Base-by-base conservation (phyloP, 352 stramenopile genomes). In the Saprolegnia diclina region DNA sequence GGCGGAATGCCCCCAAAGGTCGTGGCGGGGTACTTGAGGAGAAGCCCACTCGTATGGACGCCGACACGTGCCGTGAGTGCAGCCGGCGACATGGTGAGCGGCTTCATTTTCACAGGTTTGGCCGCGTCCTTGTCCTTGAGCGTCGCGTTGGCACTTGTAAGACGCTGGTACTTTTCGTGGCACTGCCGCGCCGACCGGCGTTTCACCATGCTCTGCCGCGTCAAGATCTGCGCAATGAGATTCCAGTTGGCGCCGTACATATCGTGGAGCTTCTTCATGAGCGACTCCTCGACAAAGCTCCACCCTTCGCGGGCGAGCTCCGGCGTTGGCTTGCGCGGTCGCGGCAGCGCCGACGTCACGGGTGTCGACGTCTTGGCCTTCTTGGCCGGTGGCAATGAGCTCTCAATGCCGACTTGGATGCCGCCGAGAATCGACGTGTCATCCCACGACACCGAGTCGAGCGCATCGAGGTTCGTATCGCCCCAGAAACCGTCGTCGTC, bases 191-290 rank as follows among this genome's bases (percentile, higher is more conserved):
- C 83, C 21, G 87, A 88, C 6, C 85, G 81, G 64, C 89, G 90
- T 54, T 86, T 83, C 70, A 92, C 80, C 0, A 80, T 81, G 6
- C 80, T 88, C 24, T 84, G 73, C 61, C 82, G 80, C 56, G 92
- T 92, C 54, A 94, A 82, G 40, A 92, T 83, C 56, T 95, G 85
- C 6, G 87, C 82, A 40, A 95, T 91, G 14, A 95, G 77, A 54
- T 83, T 91, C 87, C 87, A 95, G 54, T 95, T 95, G 24, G 84
- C 80, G 1, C 87, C 87, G 64, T 95, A 95, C 26, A 91, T 72
- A 63, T 94, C 85, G 50, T 92, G 90, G 14, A 94, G 71, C 72
- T 92, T 92, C 74, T 89, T 90, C 4, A 95, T 73, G 29, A 93
- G 73, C 9, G 87, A 72, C 64, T 95, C 87, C 56, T 94, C 85